Percentiles rank a stretch among this genome's conserved stretches.
These are phyloP conservation scores for Lepiota brunneoincarnata DNA, from an alignment of 768 basidiomycete genomes.

Conservation along the genomic window DNA sequence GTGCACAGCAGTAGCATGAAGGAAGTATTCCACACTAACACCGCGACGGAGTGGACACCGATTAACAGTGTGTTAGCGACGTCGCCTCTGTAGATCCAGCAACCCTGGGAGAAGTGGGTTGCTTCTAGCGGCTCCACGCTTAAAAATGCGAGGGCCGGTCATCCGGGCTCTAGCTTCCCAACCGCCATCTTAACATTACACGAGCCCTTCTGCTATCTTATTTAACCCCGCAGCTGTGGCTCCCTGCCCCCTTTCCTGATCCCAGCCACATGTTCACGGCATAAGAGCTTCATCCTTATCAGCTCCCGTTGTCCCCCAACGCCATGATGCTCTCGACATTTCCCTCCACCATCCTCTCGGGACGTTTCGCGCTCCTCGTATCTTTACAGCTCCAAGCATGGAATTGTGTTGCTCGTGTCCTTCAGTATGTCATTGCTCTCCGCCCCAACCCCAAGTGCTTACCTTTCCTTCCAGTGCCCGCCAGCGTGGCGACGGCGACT, in stretches of 20 bases:
- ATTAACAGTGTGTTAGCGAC: background rate
- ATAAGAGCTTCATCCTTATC: background rate
- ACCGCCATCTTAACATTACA: background rate
- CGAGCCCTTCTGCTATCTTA: background rate
- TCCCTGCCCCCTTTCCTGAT: background rate
- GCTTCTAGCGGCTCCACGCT: conserved; percentile 6
- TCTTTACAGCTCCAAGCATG: conserved; percentile 4
- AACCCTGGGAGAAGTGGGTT: conserved; percentile 8
- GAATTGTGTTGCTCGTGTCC: background rate
- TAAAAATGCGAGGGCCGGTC: background rate
- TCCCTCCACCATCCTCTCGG: background rate
- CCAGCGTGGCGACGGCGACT: background rate
- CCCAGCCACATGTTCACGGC: conserved; percentile 1
- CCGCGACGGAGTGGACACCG: background rate
- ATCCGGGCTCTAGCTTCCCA: conserved; percentile 7
- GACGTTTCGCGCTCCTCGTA: background rate
- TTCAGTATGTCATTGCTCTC: background rate
- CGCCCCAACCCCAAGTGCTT: background rate
- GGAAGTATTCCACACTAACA: background rate
- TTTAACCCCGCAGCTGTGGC: conserved; percentile 9
- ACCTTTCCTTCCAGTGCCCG: background rate
- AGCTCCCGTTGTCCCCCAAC: background rate
- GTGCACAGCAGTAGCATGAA: background rate
- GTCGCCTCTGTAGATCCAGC: background rate
- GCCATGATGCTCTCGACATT: background rate